phyloP scores from a whole-genome alignment of 2,329 filamentous ascomycete genomes.

The Calycina marina region DNA sequence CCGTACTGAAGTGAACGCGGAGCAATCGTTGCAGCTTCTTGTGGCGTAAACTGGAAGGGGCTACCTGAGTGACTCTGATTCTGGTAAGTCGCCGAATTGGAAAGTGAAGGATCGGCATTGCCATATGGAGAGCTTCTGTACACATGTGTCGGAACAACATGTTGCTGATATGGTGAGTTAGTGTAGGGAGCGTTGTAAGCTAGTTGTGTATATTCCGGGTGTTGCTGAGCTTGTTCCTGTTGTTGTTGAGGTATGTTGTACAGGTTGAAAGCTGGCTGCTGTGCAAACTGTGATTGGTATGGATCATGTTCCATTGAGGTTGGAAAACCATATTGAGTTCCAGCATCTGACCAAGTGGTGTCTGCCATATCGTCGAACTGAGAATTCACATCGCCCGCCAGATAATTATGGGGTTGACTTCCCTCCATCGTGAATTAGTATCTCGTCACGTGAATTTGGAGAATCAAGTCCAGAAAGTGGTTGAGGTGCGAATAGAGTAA shows the following conservation, averaged over 20 bases:
- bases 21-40: conserved; percentile 13
- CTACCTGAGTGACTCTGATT: conserved; percentile 10
- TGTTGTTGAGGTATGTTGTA: conserved; percentile 10
- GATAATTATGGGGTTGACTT: conserved; percentile 15
- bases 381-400: conserved; percentile 16
- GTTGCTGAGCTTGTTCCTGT: conserved; percentile 18
- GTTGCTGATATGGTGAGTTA: conserved; percentile 16
- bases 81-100: conserved; percentile 12
- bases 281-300: conserved; percentile 9
- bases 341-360: conserved; percentile 12
- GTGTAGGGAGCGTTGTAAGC: conserved; percentile 20
- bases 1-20: conserved; percentile 20
- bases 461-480: too few relatives aligned
- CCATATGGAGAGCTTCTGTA: too few relatives aligned
- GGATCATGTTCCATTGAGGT: too few relatives aligned
- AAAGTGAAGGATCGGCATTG: conserved; percentile 17
- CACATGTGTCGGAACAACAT: too few relatives aligned
- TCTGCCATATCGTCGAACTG: conserved; percentile 18
- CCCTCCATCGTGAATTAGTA: conserved; percentile 14
- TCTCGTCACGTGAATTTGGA: conserved; percentile 1
- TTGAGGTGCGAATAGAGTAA: background rate
- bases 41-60: conserved; percentile 16
- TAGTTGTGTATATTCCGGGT: conserved; percentile 12
- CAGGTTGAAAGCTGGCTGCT: conserved; percentile 14
- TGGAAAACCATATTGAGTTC: conserved; percentile 13